Evolutionary conservation across 441 rosid species (phyloP), one percentile per base, ranked within the genome.

Genomic region (Jatropha multifida): DNA sequence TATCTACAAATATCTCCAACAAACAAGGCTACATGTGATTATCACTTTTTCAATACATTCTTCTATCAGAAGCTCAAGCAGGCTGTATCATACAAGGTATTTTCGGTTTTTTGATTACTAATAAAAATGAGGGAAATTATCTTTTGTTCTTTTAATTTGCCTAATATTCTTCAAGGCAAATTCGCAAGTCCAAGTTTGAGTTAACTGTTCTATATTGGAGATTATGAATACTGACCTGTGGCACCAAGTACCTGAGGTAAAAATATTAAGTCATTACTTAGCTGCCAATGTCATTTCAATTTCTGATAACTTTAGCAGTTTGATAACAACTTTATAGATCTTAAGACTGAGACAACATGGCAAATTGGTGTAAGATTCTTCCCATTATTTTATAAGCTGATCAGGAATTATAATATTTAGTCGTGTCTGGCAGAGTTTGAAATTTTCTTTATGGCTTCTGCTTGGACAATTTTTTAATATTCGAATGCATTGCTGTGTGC

Each of bases 61-160:
- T 96, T 96, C 81, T 94, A 96, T 85, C 85, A 84, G 79, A 96
- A 94, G 90, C 97, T 96, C 71, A 87, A 77, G 79, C 93, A 90
- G 69, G 92, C 94, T 77, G 85, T 94, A 27, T 77, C 91, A 12
- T 81, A 75, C 81, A 91, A 88, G 97, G 97, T 95, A 82, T 77
- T 67, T 60, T 66, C 32, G 40, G 69, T 76, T 70, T 73, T 72
- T 66, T 62, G 44, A n/a, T 74, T 12, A 32, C 61, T 46, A 62
- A 52, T 4, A 15, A 71, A 42, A 51, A 38, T 7, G 40, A 15
- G 52, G 23, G 60, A 46, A 51, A 15, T 60, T 27, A 44, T 58
- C n/a, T 74, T 74, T 79, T n/a, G 20, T 61, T 42, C 23, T 62
- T 46, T 14, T 13, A 51, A 13, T 23, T 56, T 52, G 20, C 10